Conservation (phyloP, 2,329 filamentous ascomycete genomes). For the Iodosphaeria phyllophila region DNA sequence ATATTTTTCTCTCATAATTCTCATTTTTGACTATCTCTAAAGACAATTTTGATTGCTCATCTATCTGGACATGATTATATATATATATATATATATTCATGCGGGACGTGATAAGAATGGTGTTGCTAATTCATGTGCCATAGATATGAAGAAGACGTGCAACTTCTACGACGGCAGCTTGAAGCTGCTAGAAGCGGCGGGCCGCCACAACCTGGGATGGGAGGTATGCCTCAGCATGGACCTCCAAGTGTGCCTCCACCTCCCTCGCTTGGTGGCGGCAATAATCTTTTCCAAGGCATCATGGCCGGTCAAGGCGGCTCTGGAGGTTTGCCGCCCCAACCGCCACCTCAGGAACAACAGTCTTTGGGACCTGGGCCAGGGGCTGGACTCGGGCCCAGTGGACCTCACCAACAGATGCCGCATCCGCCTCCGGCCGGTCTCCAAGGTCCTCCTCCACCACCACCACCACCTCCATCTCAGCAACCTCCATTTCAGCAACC, state of each 20-base stretch:
- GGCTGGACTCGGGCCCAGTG: constrained; percentile 18
- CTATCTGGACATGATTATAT: too few relatives aligned
- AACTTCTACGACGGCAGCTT: constrained; percentile 71
- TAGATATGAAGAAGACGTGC: constrained; percentile 89
- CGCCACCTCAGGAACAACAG: constrained; percentile 42
- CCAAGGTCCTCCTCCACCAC: constrained; percentile 36
- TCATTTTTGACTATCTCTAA: too few relatives aligned
- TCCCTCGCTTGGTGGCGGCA: constrained; percentile 78
- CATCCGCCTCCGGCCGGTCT: constrained; percentile 58
- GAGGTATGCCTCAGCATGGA: constrained; percentile 56
- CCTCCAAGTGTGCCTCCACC: constrained; percentile 54
- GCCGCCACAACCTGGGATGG: constrained; percentile 33
- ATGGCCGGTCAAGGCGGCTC: constrained; percentile 79
- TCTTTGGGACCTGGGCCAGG: constrained; percentile 12
- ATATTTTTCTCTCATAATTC: too few relatives aligned
- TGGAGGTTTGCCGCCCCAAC: constrained; percentile 62
- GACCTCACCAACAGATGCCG: constrained; percentile 45
- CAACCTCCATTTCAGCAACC: constrained; percentile 56
- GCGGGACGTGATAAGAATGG: neutral
- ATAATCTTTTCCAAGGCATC: constrained; percentile 85
- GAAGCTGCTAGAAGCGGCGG: constrained; percentile 50
- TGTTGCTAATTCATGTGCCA: constrained; percentile 4
- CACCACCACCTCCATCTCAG: constrained; percentile 40
- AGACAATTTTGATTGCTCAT: too few relatives aligned
- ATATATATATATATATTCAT: too few relatives aligned